Evolutionary conservation across 2,329 filamentous ascomycete genomes (phyloP), one percentile per base, ranked within the genome.

Genomic region (Penicillium sp.): DNA sequence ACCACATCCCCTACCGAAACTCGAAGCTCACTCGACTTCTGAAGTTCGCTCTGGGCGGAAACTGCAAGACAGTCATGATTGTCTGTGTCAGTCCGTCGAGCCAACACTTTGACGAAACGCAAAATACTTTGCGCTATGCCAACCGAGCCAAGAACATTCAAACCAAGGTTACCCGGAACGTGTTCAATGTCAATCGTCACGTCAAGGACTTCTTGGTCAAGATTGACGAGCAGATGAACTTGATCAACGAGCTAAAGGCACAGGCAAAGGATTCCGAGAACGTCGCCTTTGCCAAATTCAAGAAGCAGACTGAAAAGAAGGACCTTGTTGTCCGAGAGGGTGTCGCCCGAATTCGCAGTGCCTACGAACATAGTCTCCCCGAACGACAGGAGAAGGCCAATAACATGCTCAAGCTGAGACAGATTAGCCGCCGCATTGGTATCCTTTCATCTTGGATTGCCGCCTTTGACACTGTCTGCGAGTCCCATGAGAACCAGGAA

Each of bases 11-110:
- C 0, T 99, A 99, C 81, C 88, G 95, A 70, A 98, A 99, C 81
- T 98, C 94, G 66, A 99, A 98, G 74, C 88, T 99, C 58, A 99
- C 95, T 0, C 89, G 95, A 57, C 84, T 99, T 4, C 86, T 99
- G 58, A 99, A 99, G 73, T 99, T 99, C 79, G 97, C 94, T 0
- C 86, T 99, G 0, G 95, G 95, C 33, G 95, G 95, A 3, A 99
- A 99, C 78, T 99, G 95, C 84, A 96, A 93, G 80, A 99, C 95
- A 0, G 95, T 99, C 76, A 99, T 99, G 95, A 98, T 99, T 76
- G 95, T 99, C 28, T 99, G 95, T 73, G 92, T 99, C 58, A 97
- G 93, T 70, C 95, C 95, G 1, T 97, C 93, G 0, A 98, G 95
- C 73, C 91, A 91, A 5, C 95, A 99, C 79, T 99, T 95, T 71